Evolutionary conservation across 2,329 filamentous ascomycete species (phyloP), one percentile per base, ranked within the genome.

Genomic region (Trichoderma pleuroti): DNA sequence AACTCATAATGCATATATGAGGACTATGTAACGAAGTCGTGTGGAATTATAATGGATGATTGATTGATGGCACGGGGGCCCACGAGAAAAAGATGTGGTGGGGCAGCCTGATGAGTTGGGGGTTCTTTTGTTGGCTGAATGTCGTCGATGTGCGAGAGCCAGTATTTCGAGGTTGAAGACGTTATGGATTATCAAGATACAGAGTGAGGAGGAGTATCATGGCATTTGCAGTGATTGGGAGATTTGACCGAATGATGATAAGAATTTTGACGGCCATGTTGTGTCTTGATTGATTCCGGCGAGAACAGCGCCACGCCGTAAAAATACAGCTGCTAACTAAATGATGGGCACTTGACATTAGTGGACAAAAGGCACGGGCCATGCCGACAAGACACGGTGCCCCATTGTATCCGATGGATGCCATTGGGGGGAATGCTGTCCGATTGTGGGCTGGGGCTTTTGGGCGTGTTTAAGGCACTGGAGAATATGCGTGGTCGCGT

Each of bases 311-410:
- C 24, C 52, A 59, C 30, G 52, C 54, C 57, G 46, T 39, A 26
- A 21, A 21, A 52, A 24, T 52, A 52, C n/a, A 24, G 14, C 46
- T 52, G 21, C 46, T 52, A 52, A 52, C 14, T 24, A 24, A 3
- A 14, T 12, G 12, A 28, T 4, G 26, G 39, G 21, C 26, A 49
- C 24, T 46, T 18, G 12, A 54, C 11, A 49, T 34, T 59, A 34
- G 56, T 14, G 30, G 9, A 30, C 18, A 16, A 70, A 36, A 70
- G 67, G 67, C 67, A 63, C 67, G 67, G 67, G 67, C 59, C 67
- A 63, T 64, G 67, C 67, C 67, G 67, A 28, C 14, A n/a, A 57
- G 34, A 42, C 42, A 32, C 9, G 39, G 49, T 21, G 54, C 26
- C 59, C 59, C 59, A 42, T 62, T 62, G 21, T 42, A 39, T 62